Conservation (phyloP, 177 flowering plant species). For the Vitis hybrid region DNA sequence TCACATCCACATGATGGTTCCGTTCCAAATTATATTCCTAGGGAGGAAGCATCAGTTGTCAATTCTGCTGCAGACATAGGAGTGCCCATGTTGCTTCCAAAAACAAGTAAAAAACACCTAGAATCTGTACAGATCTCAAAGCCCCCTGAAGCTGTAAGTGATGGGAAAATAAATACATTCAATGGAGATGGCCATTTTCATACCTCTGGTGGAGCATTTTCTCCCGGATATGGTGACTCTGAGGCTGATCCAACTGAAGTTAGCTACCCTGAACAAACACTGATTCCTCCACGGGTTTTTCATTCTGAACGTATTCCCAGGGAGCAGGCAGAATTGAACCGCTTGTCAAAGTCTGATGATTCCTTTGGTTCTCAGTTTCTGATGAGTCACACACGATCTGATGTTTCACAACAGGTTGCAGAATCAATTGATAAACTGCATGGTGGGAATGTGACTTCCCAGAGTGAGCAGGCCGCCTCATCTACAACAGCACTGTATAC, state of each 20-base stretch:
- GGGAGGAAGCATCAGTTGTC: slow-evolving; percentile 23
- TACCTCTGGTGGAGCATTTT: slow-evolving; percentile 8
- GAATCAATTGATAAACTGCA: slow-evolving; percentile 36
- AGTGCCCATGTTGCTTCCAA: slow-evolving; percentile 14
- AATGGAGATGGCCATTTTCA: slow-evolving; percentile 7
- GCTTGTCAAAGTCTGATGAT: slow-evolving; percentile 75
- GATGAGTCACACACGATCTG: slow-evolving; percentile 37
- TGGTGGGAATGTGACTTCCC: slow-evolving; percentile 21
- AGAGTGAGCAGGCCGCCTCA: slow-evolving; percentile 29
- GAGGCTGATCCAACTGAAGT: slow-evolving; percentile 36
- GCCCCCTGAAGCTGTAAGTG: slow-evolving; percentile 8
- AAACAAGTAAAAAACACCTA: slow-evolving; percentile 21
- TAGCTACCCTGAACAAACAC: slow-evolving; percentile 40
- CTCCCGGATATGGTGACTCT: slow-evolving; percentile 31
- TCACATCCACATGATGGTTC: slow-evolving; percentile 17
- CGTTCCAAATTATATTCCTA: slow-evolving; percentile 8
- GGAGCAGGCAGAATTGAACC: slow-evolving; percentile 51
- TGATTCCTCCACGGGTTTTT: slow-evolving; percentile 48
- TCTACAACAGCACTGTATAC: slow-evolving; percentile 21
- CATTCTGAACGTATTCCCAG: slow-evolving; percentile 60
- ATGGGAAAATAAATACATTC: neutral
- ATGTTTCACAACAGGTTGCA: slow-evolving; percentile 29
- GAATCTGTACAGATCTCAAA: slow-evolving; percentile 19
- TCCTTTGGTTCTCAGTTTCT: slow-evolving; percentile 56
- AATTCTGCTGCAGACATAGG: slow-evolving; percentile 20